A percentile compares a stretch with the other conserved stretches of the same genome.
Conservation (phyloP, 345 rosid genomes). For the Sisymbrium irio region DNA sequence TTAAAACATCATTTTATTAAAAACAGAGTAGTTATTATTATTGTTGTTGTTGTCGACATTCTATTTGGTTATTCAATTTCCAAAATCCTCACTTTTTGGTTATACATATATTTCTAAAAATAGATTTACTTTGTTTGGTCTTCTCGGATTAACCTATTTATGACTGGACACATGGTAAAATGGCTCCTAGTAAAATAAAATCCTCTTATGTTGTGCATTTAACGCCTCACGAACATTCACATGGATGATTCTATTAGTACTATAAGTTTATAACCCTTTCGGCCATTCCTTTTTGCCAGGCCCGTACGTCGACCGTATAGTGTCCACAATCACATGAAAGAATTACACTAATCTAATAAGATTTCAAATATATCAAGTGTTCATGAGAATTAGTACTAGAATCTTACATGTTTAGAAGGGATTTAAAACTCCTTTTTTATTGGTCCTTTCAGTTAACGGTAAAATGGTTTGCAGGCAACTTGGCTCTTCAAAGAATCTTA, state of each 20-base stretch:
- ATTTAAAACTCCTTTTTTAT: neutral
- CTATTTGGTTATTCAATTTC: too few relatives aligned
- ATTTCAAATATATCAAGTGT: neutral
- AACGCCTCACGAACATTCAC: neutral
- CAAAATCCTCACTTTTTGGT: too few relatives aligned
- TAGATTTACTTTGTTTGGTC: too few relatives aligned
- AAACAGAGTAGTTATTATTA: too few relatives aligned
- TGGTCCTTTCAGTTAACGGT: neutral
- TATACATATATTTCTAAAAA: too few relatives aligned
- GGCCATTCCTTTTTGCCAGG: neutral
- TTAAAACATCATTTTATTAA: too few relatives aligned
- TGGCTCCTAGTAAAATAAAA: too few relatives aligned
- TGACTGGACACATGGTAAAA: too few relatives aligned
- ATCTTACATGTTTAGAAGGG: neutral
- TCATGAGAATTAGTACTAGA: neutral
- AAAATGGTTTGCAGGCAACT: neutral
- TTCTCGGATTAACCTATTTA: too few relatives aligned
- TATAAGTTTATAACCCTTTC: neutral
- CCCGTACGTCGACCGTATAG: neutral
- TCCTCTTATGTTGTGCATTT: too few relatives aligned
- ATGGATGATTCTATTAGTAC: neutral
- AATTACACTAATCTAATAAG: neutral
- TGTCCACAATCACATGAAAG: neutral
- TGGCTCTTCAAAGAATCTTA: conserved; percentile 1
- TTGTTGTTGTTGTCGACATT: too few relatives aligned